Percentiles rank a stretch among this genome's conserved stretches.
phyloP scores from a whole-genome alignment of 2,329 filamentous ascomycete species.

The Daldinia sp. region DNA sequence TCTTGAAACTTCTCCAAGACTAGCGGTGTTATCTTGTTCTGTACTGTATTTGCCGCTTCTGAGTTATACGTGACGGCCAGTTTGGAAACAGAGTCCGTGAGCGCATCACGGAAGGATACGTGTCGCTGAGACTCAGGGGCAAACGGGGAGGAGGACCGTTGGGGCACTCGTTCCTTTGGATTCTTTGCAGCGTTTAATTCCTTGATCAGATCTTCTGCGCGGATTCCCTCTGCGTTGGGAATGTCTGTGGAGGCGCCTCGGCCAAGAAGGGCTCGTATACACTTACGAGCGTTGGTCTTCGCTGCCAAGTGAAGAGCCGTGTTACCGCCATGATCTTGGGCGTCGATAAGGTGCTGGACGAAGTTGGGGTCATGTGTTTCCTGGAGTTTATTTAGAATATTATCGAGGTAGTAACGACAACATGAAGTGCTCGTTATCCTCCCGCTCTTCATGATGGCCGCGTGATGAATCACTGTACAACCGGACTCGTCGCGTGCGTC shows the following conservation, averaged over 20 bases:
- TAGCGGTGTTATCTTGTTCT: constrained; percentile 75
- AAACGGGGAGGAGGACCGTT: constrained; percentile 81
- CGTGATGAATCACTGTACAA: constrained; percentile 93
- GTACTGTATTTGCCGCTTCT: constrained; percentile 75
- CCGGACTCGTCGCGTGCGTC: constrained; percentile 82
- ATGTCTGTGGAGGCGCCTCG: constrained; percentile 88
- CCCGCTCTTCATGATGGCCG: constrained; percentile 86
- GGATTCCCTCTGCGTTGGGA: constrained; percentile 82
- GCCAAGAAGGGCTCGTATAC: constrained; percentile 80
- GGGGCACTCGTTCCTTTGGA: constrained; percentile 72
- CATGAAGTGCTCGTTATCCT: constrained; percentile 86
- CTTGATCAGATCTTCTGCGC: constrained; percentile 86
- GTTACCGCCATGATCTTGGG: constrained; percentile 87
- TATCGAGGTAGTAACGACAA: constrained; percentile 93
- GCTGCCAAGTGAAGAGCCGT: constrained; percentile 83
- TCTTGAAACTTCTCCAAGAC: constrained; percentile 79
- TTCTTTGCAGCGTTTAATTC: constrained; percentile 75
- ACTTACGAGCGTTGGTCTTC: constrained; percentile 88
- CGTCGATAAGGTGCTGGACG: constrained; percentile 82
- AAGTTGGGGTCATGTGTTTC: constrained; percentile 81
- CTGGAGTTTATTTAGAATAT: constrained; percentile 86
- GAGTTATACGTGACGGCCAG: constrained; percentile 63
- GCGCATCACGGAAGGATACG: constrained; percentile 65
- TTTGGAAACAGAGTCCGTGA: constrained; percentile 59
- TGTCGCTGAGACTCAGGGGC: constrained; percentile 71